phyloP scores from a whole-genome alignment of 106 monocot species.

The Dioscorea zingiberensis region DNA sequence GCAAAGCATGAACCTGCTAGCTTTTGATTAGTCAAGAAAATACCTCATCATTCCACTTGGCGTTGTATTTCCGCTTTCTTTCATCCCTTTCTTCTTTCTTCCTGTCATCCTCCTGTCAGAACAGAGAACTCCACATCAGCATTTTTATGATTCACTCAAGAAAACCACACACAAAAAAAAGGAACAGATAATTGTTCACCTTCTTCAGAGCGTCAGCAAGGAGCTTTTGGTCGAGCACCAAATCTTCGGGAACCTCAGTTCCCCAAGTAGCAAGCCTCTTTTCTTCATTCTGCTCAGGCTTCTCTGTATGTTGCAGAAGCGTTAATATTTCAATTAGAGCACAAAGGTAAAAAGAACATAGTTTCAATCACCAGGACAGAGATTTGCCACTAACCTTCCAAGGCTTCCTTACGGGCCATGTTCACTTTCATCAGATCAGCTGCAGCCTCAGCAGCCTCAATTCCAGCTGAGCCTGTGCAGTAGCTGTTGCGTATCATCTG shows the following conservation, averaged over 20 bases:
- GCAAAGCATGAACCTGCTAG: too few relatives aligned
- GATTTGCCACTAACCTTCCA: slow-evolving; percentile 45
- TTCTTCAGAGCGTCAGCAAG: slow-evolving; percentile 78
- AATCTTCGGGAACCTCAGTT: slow-evolving; percentile 75
- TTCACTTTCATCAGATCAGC: slow-evolving; percentile 84
- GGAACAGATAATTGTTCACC: slow-evolving; percentile 11
- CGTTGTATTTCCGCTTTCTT: slow-evolving; percentile 89
- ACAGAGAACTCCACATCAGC: not conserved
- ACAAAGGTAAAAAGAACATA: slow-evolving; percentile 4
- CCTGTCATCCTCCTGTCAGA: slow-evolving; percentile 69
- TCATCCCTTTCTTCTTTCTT: slow-evolving; percentile 91
- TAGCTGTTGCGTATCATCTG: slow-evolving; percentile 80
- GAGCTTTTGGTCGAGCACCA: slow-evolving; percentile 64
- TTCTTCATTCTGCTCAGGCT: slow-evolving; percentile 45
- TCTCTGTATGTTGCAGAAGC: slow-evolving; percentile 26
- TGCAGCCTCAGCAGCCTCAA: slow-evolving; percentile 92
- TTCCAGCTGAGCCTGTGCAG: slow-evolving; percentile 91
- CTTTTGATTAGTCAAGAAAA: too few relatives aligned
- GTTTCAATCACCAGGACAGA: not conserved
- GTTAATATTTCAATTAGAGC: not conserved
- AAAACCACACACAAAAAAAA: not conserved
- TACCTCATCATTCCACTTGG: slow-evolving; percentile 87
- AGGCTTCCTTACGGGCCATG: slow-evolving; percentile 70
- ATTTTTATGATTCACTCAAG: not conserved
- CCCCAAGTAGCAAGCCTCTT: slow-evolving; percentile 85